These are phyloP conservation scores for Fraxinus sp. DNA, from an alignment of 305 asterid genomes.

Conservation along the genomic window DNA sequence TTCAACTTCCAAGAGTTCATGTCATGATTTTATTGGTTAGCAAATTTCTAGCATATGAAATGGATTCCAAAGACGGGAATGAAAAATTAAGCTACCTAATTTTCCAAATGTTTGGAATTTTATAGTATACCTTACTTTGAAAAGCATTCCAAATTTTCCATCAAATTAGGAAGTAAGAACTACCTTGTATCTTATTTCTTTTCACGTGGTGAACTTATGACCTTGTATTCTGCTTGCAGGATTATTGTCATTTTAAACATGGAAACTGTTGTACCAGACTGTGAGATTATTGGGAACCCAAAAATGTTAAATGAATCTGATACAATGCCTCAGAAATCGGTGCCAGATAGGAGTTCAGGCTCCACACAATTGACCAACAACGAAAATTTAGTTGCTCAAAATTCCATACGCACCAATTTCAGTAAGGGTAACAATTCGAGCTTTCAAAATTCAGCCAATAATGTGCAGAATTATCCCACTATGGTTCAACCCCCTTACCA, in stretches of 20 bases:
- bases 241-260: slow-evolving; percentile 77
- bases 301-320: slow-evolving; percentile 39
- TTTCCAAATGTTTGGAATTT: not conserved
- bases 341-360: slow-evolving; percentile 39
- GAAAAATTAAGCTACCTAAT: not conserved
- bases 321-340: slow-evolving; percentile 45
- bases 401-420: slow-evolving; percentile 37
- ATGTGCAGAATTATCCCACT: slow-evolving; percentile 59
- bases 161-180: not conserved
- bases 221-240: slow-evolving; percentile 52
- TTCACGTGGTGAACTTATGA: slow-evolving; percentile 23
- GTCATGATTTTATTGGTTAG: not conserved
- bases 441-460: slow-evolving; percentile 39
- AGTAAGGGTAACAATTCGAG: slow-evolving; percentile 32
- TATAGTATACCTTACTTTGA: not conserved
- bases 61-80: not conserved
- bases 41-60: not conserved
- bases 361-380: slow-evolving; percentile 31
- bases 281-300: slow-evolving; percentile 76
- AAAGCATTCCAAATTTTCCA: not conserved
- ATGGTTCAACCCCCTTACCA: slow-evolving; percentile 83
- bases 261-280: slow-evolving; percentile 82
- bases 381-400: slow-evolving; percentile 38
- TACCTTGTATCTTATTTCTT: slow-evolving; percentile 7
- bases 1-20: not conserved